Conservation (phyloP, 2,329 filamentous ascomycete genomes). For the Ciborinia camelliae region DNA sequence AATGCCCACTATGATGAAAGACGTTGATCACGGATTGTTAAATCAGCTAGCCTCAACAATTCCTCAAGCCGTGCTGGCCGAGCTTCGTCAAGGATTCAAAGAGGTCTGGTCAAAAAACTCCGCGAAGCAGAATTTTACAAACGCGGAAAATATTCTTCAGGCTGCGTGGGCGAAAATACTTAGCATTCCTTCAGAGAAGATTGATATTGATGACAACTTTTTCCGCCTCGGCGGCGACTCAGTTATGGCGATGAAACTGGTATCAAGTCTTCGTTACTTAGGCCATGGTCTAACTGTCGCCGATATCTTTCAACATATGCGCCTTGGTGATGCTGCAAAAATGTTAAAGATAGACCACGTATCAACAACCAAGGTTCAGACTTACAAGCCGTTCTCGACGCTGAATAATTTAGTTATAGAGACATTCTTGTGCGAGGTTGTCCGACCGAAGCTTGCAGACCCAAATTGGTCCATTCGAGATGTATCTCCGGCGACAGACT, state of each 20-base stretch:
- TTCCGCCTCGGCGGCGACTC: conserved; percentile 42
- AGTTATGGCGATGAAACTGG: conserved; percentile 44
- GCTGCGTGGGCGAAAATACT: conserved; percentile 37
- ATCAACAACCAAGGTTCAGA: conserved; percentile 24
- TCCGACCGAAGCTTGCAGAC: conserved; percentile 40
- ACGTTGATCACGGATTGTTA: conserved; percentile 37
- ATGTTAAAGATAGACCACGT: conserved; percentile 35
- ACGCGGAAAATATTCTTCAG: conserved; percentile 38
- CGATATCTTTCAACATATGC: conserved; percentile 41
- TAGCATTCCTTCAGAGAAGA: conserved; percentile 33
- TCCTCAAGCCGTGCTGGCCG: conserved; percentile 19
- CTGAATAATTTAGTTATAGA: conserved; percentile 37
- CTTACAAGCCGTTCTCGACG: conserved; percentile 40
- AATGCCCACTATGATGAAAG: conserved; percentile 34
- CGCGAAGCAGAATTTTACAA: conserved; percentile 32
- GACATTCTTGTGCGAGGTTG: conserved; percentile 38
- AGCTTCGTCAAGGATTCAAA: conserved; percentile 31
- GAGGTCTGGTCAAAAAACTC: conserved; percentile 39
- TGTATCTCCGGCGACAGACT: conserved; percentile 40
- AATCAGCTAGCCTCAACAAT: conserved; percentile 1
- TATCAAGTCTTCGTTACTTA: conserved; percentile 38
- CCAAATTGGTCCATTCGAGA: conserved; percentile 41
- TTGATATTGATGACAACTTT: conserved; percentile 40
- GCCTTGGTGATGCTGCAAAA: conserved; percentile 13
- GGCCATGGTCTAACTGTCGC: conserved; percentile 41